Conservation (phyloP, 2,329 filamentous ascomycete species). For the Rhynchosporium agropyri region DNA sequence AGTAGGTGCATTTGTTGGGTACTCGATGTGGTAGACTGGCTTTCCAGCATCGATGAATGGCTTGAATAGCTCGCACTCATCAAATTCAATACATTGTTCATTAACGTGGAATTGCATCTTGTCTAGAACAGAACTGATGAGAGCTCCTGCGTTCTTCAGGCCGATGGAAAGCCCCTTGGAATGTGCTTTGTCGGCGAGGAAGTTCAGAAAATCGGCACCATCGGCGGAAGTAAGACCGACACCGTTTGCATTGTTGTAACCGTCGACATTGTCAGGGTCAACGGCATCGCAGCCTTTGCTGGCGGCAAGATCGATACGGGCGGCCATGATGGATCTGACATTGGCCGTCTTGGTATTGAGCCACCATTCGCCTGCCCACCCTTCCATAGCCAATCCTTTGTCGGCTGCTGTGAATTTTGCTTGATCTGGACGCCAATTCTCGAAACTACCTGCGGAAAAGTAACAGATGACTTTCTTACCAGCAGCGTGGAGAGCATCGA, state of each 20-base stretch:
- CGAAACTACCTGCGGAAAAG: conserved; percentile 72
- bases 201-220: conserved; percentile 61
- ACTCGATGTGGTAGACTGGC: conserved; percentile 75
- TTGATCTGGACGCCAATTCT: conserved; percentile 61
- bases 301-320: conserved; percentile 59
- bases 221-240: conserved; percentile 59
- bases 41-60: conserved; percentile 63
- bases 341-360: conserved; percentile 58
- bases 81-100: conserved; percentile 66
- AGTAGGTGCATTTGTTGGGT: conserved; percentile 50
- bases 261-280: conserved; percentile 73
- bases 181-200: conserved; percentile 59
- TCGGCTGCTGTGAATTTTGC: conserved; percentile 56
- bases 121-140: conserved; percentile 54
- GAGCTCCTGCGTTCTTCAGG: conserved; percentile 68
- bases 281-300: conserved; percentile 68
- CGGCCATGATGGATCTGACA: conserved; percentile 66
- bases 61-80: conserved; percentile 60
- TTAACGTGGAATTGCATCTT: conserved; percentile 69
- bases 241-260: conserved; percentile 66
- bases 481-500: conserved; percentile 51
- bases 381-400: conserved; percentile 59
- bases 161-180: conserved; percentile 61
- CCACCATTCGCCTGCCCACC: conserved; percentile 71
- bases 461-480: conserved; percentile 72